Percentiles rank a stretch among this genome's conserved stretches.
Conservation (phyloP, 306 rosid species). For the Vachellia collinsii region DNA sequence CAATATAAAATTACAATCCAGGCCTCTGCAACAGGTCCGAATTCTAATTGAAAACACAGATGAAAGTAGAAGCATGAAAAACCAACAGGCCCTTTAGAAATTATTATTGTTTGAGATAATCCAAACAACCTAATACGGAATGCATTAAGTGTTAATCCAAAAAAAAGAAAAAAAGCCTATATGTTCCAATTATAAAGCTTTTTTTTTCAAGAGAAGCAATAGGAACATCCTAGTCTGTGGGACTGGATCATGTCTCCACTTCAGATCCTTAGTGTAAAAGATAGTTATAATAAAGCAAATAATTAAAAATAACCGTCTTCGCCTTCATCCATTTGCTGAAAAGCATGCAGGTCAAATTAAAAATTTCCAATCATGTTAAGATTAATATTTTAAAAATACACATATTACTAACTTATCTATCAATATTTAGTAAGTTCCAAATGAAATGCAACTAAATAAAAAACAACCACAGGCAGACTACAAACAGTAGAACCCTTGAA, state of each 20-base stretch:
- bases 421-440: background rate
- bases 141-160: background rate
- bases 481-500: constrained; percentile 1
- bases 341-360: background rate
- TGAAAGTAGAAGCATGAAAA: background rate
- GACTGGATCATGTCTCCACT: background rate
- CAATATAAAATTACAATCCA: background rate
- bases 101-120: background rate
- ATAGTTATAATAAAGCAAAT: background rate
- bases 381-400: background rate
- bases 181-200: background rate
- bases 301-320: background rate
- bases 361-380: background rate
- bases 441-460: background rate
- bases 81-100: background rate
- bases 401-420: background rate
- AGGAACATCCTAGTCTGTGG: background rate
- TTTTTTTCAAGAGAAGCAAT: background rate
- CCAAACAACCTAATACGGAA: background rate
- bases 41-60: background rate
- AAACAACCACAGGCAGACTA: background rate
- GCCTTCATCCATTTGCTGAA: background rate
- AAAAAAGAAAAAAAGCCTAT: background rate
- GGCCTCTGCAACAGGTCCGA: background rate
- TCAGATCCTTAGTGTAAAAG: background rate